Base-by-base conservation (phyloP, 805 yeast genomes). In the Kluyveromyces dobzhanskii region DNA sequence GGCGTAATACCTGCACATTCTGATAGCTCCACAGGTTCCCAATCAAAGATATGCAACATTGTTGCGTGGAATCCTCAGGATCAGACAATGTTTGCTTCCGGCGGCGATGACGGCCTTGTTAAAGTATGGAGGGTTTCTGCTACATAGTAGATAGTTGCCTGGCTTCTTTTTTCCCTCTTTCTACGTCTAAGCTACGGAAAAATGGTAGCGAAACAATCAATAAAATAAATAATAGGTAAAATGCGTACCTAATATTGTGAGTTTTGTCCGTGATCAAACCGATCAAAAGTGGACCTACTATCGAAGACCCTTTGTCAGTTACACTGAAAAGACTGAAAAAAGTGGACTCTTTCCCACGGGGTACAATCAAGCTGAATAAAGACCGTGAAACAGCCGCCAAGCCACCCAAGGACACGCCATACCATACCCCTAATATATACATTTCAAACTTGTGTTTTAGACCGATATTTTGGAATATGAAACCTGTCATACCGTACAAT, bases 251-350 rank as follows among this genome's bases (percentile, higher is more conserved):
- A 38, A 83, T 79, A 43, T 82, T 78, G 53, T 83, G 90, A 0
- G 86, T 80, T 41, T 62, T 62, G 59, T 84, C 87, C 3, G 84
- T 78, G 36, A 84, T 71, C 43, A 82, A 42, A 0, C 87, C 92
- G n/a, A 83, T 75, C 16, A 82, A 49, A 4, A 78, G 59, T 0
- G 94, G 92, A 0, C 94, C 92, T 21, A 83, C 46, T 3, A 83
- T 73, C 0, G 85, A 77, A 4, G 85, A 78, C 3, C 92, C 90
- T 52, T 84, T 83, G 57, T 83, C 92, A 1, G 94, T 84, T 29
- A 83, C 76, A 30, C 84, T 73, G 57, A 78, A 84, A 31, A 83
- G 62, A 11, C 90, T 80, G 59, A 84, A 83, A 53, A 82, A 83
- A 5, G 80, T 75, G 3, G 81, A 75, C 52, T 84, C 94, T 48